A percentile compares a stretch with the other conserved stretches of the same genome.
Conservation (phyloP, 768 basidiomycete genomes). For the Peribolospora baueri region DNA sequence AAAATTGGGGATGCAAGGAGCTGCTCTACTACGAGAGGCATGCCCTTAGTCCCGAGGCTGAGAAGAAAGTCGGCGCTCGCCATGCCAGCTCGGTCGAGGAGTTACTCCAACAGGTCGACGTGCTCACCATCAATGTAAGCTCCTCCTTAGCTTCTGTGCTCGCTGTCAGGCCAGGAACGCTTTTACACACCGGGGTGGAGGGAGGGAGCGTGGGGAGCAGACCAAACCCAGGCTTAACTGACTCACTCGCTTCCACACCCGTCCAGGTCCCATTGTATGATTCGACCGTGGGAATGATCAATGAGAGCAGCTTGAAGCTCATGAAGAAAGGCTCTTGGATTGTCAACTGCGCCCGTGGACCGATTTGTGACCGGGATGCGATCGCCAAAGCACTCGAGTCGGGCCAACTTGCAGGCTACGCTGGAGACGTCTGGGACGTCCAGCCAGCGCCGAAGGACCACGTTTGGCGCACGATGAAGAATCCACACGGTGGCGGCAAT, state of each 20-base stretch:
- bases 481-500: conserved; percentile 60
- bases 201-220: conserved; percentile 27
- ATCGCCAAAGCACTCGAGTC: conserved; percentile 49
- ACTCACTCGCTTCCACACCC: not conserved
- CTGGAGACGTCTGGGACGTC: conserved; percentile 55
- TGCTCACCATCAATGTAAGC: conserved; percentile 17
- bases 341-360: conserved; percentile 66
- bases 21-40: conserved; percentile 40
- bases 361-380: conserved; percentile 64
- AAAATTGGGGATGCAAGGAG: conserved; percentile 70
- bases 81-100: conserved; percentile 57
- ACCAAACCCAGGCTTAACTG: conserved; percentile 29
- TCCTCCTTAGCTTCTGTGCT: conserved; percentile 65
- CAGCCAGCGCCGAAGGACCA: conserved; percentile 73
- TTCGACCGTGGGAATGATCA: conserved; percentile 27
- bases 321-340: conserved; percentile 85
- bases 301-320: conserved; percentile 54
- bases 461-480: conserved; percentile 59
- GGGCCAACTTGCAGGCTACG: conserved; percentile 42
- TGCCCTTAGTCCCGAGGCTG: conserved; percentile 28
- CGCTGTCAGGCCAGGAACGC: conserved; percentile 27
- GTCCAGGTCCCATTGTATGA: too few relatives aligned
- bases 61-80: conserved; percentile 40
- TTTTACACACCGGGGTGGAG: conserved; percentile 26
- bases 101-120: conserved; percentile 21